Evolutionary conservation across 176 grass and related monocot species (phyloP).

Genomic region (Tillandsia fasciculata): DNA sequence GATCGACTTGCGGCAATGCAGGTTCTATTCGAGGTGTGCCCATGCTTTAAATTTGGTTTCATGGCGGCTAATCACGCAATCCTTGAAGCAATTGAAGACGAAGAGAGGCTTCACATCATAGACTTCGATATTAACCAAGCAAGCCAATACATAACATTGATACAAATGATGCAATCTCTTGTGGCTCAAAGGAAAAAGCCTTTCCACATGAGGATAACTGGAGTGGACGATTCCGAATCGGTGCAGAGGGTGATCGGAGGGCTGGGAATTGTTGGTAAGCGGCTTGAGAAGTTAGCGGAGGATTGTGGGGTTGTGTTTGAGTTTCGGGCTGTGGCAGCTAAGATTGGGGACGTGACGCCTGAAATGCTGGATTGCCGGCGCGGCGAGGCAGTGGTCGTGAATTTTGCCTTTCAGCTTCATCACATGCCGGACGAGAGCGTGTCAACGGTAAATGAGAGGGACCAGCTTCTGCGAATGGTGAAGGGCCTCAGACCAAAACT

Average conservation of each 20-base stretch:
- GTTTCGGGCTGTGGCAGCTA: slow-evolving; percentile 49
- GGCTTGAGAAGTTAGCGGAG: slow-evolving; percentile 30
- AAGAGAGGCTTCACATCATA: slow-evolving; percentile 62
- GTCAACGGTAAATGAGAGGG: slow-evolving; percentile 53
- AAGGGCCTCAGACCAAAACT: slow-evolving; percentile 59
- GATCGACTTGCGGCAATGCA: slow-evolving; percentile 78
- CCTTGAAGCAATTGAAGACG: slow-evolving; percentile 59
- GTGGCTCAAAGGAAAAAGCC: slow-evolving; percentile 34
- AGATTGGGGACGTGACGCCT: slow-evolving; percentile 45
- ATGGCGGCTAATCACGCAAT: slow-evolving; percentile 83
- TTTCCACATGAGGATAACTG: slow-evolving; percentile 53
- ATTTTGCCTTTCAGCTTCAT: slow-evolving; percentile 81
- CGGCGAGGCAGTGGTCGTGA: slow-evolving; percentile 54
- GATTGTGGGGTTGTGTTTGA: slow-evolving; percentile 48
- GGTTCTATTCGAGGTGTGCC: slow-evolving; percentile 58
- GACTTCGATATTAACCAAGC: slow-evolving; percentile 80
- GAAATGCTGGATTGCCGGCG: slow-evolving; percentile 46
- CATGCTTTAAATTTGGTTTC: slow-evolving; percentile 79
- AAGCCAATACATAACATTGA: slow-evolving; percentile 58
- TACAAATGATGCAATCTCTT: slow-evolving; percentile 66
- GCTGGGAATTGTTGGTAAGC: slow-evolving; percentile 53
- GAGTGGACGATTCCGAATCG: slow-evolving; percentile 63
- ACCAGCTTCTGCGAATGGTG: slow-evolving; percentile 63
- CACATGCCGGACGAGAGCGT: slow-evolving; percentile 77
- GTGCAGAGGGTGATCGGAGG: slow-evolving; percentile 45